A percentile compares a stretch with the other conserved stretches of the same genome.
phyloP scores from a whole-genome alignment of 2,329 filamentous ascomycete genomes.

The Exophiala sp. region DNA sequence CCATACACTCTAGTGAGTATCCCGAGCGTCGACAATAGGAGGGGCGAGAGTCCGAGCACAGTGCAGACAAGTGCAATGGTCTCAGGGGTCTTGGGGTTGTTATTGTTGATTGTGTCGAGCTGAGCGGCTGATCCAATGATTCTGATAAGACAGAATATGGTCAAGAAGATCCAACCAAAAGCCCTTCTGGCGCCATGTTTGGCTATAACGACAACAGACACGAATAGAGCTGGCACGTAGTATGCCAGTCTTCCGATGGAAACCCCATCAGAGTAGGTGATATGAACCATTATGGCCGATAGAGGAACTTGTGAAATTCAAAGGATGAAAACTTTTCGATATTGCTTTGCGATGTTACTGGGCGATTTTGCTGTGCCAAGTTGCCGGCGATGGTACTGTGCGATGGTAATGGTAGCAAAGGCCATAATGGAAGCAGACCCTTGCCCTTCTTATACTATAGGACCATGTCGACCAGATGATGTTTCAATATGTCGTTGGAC shows the following conservation, averaged over 20 bases:
- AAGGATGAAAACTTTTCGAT: too few relatives aligned
- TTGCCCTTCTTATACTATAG: too few relatives aligned
- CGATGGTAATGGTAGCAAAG: too few relatives aligned
- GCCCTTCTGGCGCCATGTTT: conserved; percentile 32
- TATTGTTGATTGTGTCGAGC: conserved; percentile 29
- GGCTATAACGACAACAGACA: conserved; percentile 25
- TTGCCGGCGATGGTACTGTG: too few relatives aligned
- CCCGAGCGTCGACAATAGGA: conserved; percentile 16
- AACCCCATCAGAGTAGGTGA: conserved; percentile 22
- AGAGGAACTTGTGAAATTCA: too few relatives aligned
- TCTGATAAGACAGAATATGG: conserved; percentile 34
- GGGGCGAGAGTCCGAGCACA: conserved; percentile 25
- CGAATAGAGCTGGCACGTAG: conserved; percentile 25
- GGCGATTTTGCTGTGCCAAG: too few relatives aligned
- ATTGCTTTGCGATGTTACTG: too few relatives aligned
- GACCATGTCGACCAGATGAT: too few relatives aligned
- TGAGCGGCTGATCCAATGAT: conserved; percentile 32
- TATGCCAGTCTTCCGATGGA: conserved; percentile 28
- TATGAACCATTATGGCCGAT: background rate
- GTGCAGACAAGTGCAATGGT: conserved; percentile 30
- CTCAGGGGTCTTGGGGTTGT: conserved; percentile 28
- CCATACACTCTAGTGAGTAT: background rate
- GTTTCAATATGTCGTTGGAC: too few relatives aligned
- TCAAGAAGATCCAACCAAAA: conserved; percentile 36
- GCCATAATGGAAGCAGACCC: too few relatives aligned